Base-by-base conservation (phyloP, 805 yeast species). In the Nakazawaea sp. region DNA sequence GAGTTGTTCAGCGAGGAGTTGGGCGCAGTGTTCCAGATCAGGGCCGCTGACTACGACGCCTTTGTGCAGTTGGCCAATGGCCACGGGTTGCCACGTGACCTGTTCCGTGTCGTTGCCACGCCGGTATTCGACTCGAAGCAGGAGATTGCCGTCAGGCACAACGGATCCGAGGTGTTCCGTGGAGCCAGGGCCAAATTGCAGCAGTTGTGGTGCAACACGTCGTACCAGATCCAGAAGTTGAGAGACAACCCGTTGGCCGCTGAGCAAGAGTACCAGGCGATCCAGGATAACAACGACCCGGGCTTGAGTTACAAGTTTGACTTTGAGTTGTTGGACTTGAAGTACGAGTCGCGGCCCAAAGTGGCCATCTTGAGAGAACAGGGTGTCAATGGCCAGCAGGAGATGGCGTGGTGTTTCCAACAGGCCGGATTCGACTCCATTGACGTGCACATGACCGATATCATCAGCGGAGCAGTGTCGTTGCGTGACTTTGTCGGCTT, bases 351-450 rank as follows among this genome's bases (percentile, higher is more conserved):
- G 2, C 76, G 67, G 53, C 98, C 98, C 35, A 82, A 78, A 61
- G 97, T 92, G 47, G 98, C 97, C 28, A 88, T 92, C 40, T 69
- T 92, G 52, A 83, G 98, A 66, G 98, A 92, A 59, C 98, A 92
- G 65, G 98, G 98, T 65, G 96, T 92, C 39, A 92, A 92, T 59
- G 95, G 97, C 25, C 96, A 90, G 58, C 85, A 83, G 70, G 98
- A 92, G 66, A 89, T 92, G 97, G 97, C 97, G 2, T 89, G 94
- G 86, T 75, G 90, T 46, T 88, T 92, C 72, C 81, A 81, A 56
- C 87, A 81, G 58, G 96, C 97, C 25, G 98, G 98, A 0, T 92
- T 92, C 59, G 87, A 78, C 16, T 71, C 89, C n/a, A 76, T 85
- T 42, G 98, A 92, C 61, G 95, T 92, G 28, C 97, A 94, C 54